Conservation (phyloP, 2,329 filamentous ascomycete species). For the Pseudofabraea citricarpa region DNA sequence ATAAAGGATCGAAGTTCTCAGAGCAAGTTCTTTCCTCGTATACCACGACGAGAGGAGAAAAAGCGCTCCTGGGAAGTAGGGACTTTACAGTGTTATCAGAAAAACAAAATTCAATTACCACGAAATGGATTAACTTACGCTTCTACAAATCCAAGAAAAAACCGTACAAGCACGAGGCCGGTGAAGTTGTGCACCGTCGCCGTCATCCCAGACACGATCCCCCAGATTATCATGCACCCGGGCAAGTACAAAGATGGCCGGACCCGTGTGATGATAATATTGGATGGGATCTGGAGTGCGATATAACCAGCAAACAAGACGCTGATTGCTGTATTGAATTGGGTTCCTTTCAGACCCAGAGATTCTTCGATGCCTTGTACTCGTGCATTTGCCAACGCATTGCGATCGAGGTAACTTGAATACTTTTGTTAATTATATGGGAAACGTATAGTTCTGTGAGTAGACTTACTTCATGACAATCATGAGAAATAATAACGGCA, state of each 20-base stretch:
- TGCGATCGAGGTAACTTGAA: slow-evolving; percentile 27
- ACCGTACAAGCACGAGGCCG: slow-evolving; percentile 32
- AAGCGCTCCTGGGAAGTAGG: slow-evolving; percentile 41
- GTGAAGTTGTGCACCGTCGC: slow-evolving; percentile 33
- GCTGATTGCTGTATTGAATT: slow-evolving; percentile 22
- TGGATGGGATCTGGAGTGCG: slow-evolving; percentile 43
- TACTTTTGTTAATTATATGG: background rate
- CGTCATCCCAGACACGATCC: slow-evolving; percentile 28
- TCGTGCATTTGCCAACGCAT: slow-evolving; percentile 7
- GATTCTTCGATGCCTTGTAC: slow-evolving; percentile 5
- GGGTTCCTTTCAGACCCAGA: slow-evolving; percentile 32
- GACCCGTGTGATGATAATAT: slow-evolving; percentile 41
- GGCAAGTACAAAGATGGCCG: slow-evolving; percentile 38
- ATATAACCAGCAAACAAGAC: slow-evolving; percentile 39
- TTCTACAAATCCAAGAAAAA: slow-evolving; percentile 11
- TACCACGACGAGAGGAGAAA: slow-evolving; percentile 49
- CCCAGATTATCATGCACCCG: slow-evolving; percentile 30
- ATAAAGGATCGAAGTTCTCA: slow-evolving; percentile 39
- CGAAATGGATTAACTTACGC: slow-evolving; percentile 3
- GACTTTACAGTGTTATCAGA: slow-evolving; percentile 1
- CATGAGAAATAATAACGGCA: slow-evolving; percentile 16
- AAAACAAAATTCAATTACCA: background rate
- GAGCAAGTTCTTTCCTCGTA: slow-evolving; percentile 41
- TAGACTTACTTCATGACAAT: slow-evolving; percentile 11
- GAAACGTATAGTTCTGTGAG: background rate